Base-by-base conservation (phyloP, 1,284 basidiomycete species). In the Microbotryum violaceum region DNA sequence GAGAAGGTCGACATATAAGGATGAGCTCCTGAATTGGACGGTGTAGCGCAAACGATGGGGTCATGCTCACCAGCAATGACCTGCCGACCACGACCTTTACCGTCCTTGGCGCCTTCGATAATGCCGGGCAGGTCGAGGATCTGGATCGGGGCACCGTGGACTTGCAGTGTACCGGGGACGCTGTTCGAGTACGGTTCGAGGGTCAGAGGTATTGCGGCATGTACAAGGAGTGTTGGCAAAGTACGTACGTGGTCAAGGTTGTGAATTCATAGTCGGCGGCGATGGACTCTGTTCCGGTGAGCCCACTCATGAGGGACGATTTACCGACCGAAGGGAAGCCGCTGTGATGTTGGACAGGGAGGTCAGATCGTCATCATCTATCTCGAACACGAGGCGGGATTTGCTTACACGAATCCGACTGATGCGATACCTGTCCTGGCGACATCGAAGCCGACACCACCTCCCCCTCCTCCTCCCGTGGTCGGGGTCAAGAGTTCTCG, bases 201-300 rank as follows among this genome's bases (percentile, higher is more conserved):
- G 16, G 25, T 16, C 27, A 18, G 27, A 20, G 58, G n/a, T 50
- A 37, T 57, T 29, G n/a, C 14, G 5, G 12, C 25, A 33, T 9
- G n/a, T 29, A 5, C 6, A 25, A 18, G 33, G 45, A 18, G 14
- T 7, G 8, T 8, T 23, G 10, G 44, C 45, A 20, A 47, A 14
- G 18, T n/a, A 59, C 71, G 56, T 21, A 74, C 68, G 70, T 65
- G 5, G 68, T 69, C 45, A 80, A 71, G 27, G 81, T 82, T 12
- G 96, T 99, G 79, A 99, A 99, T 76, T 98, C 94, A 74, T 98
- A 98, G 66, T 89, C 93, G 8, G 96, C 97, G n/a, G 87, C 87
- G 77, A 97, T 92, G 47, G 93, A 97, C 71, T 93, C 89, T 25
- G 94, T 98, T 58, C 96, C 96, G 53, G 94, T 98, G 63, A 99